Evolutionary conservation across 2,329 filamentous ascomycete genomes (phyloP).

Genomic region (Nemania sp.): DNA sequence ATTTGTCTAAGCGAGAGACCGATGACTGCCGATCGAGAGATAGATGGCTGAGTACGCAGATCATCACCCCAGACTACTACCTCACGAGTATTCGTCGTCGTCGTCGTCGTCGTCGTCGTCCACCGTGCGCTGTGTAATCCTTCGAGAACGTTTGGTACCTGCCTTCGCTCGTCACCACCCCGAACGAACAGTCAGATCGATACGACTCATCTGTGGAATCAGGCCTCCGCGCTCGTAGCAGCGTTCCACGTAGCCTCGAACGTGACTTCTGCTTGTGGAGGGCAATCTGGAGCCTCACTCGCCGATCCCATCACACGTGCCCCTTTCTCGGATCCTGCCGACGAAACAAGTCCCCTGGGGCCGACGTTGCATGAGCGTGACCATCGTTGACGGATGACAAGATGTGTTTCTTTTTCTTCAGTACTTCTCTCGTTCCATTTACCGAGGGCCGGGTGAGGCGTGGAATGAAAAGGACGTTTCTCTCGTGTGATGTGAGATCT

Average conservation of each 20-base stretch:
- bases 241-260: slow-evolving; percentile 17
- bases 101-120: not conserved
- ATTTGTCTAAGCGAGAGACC: not conserved
- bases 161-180: not conserved
- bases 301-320: not conserved
- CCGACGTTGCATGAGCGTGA: not conserved
- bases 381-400: not conserved
- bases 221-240: not conserved
- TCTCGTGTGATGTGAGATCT: not conserved
- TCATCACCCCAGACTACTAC: not conserved
- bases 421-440: not conserved
- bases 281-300: slow-evolving; percentile 19
- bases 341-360: not conserved
- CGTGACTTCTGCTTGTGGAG: slow-evolving; percentile 8
- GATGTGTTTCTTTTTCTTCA: not conserved
- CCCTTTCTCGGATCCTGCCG: slow-evolving; percentile 1
- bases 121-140: not conserved
- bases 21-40: not conserved
- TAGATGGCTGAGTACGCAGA: too few species aligned
- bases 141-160: not conserved
- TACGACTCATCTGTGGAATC: not conserved
- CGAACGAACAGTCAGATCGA: not conserved
- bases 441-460: not conserved
- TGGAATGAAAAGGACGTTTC: not conserved
- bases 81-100: not conserved